Base-by-base conservation (phyloP, 2,329 filamentous ascomycete species). In the Talaromyces sp. region DNA sequence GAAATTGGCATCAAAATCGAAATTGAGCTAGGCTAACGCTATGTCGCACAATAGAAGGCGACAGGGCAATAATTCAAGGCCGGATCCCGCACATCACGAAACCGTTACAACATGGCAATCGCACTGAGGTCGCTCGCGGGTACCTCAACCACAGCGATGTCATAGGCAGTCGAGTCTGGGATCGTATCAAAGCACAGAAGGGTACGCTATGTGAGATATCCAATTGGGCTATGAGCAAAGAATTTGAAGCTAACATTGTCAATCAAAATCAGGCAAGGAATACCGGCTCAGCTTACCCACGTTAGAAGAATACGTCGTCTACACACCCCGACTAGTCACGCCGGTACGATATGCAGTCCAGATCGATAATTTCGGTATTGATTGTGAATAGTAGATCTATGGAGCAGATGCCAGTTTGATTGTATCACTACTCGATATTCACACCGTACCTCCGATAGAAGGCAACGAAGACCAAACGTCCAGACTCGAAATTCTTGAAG, bases 401-500 rank as follows among this genome's bases (percentile, higher is more conserved):
- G 88, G 90, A 17, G 84, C 87, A 65, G 91, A 94, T 77, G 89
- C 91, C 19, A 89, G 85, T 69, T 79, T 91, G 36, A 93, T 95
- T 61, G 88, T 92, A 43, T 90, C 87, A 1, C 81, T 93, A 27
- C 84, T 96, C 25, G 91, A 95, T 74, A 82, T 95, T 53, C 88
- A 94, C 74, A 45, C 47, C 8, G 85, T 87, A 34, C 73, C 80
- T 2, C 74, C 77, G 5, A 72, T 72, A 8, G 72, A 73, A 6
- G 68, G 70, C 22, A 60, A 70, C 17, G 68, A 70, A 43, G 76
- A 80, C 15, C 38, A 40, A 25, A 17, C 29, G 27, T 7, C 38
- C 8, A 85, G 83, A 0, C 76, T 93, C 13, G 90, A 94, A 73
- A 91, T 95, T 53, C 88, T 95, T 61, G 92, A 95, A 77, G 91